Evolutionary conservation across 495 filamentous ascomycete species (phyloP).

Genomic region (Aspergillus indologenus): DNA sequence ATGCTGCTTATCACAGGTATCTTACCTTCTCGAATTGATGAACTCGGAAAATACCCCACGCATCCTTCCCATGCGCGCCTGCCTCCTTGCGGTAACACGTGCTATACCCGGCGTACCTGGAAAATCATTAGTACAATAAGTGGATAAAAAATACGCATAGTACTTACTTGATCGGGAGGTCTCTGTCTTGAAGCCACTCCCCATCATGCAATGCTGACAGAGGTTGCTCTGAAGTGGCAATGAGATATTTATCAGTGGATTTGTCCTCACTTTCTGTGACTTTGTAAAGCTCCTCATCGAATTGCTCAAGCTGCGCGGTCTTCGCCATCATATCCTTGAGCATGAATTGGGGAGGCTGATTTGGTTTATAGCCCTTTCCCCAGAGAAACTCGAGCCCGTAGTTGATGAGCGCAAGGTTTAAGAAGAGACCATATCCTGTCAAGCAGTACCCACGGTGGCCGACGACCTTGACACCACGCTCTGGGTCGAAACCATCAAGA

Average conservation of each 20-base stretch:
- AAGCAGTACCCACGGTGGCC: conserved; percentile 95
- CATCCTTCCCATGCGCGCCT: conserved; percentile 86
- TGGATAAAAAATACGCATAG: neutral
- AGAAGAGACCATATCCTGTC: conserved; percentile 84
- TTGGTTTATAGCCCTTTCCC: conserved; percentile 73
- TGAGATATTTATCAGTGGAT: conserved; percentile 91
- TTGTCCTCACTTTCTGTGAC: conserved; percentile 77
- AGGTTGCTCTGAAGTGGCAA: conserved; percentile 95
- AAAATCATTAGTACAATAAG: conserved; percentile 10
- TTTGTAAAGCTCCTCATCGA: conserved; percentile 97
- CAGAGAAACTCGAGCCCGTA: conserved; percentile 89
- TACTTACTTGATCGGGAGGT: conserved; percentile 77
- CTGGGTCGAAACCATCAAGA: conserved; percentile 89
- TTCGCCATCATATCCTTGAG: conserved; percentile 96
- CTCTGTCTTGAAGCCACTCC: conserved; percentile 84
- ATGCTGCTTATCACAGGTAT: neutral
- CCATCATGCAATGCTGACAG: conserved; percentile 87
- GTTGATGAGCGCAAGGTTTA: conserved; percentile 88
- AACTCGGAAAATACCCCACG: conserved; percentile 97
- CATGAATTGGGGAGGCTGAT: conserved; percentile 96
- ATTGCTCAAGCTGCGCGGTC: conserved; percentile 94
- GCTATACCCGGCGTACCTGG: conserved; percentile 84
- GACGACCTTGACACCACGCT: conserved; percentile 89
- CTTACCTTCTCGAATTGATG: conserved; percentile 95
- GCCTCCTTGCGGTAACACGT: conserved; percentile 96